Base-by-base conservation (phyloP, 2,329 filamentous ascomycete genomes). In the Stachybotrys chlorohalonatus region DNA sequence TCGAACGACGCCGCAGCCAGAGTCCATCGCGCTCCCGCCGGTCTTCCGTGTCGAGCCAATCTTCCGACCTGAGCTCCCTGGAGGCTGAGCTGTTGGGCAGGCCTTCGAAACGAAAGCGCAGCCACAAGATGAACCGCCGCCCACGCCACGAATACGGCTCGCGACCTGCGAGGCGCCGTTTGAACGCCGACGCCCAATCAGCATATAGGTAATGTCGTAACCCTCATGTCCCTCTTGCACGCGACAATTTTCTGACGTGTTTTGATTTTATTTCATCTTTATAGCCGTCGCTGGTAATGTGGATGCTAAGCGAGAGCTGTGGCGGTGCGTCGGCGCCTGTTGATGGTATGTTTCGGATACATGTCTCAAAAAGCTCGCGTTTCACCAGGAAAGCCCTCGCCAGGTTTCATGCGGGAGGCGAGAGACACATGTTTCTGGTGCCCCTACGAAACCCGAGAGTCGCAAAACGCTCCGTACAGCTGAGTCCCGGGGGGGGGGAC, bases 31-130 rank as follows among this genome's bases (percentile, higher is more conserved):
- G 60, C 15, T 69, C 68, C 5, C 58, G 64, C 31, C 61, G 60
- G 45, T 69, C 68, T 31, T 67, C 65, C 5, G 59, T 65, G 15
- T 67, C 67, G 16, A 64, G 59, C 51, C 63, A 64, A 39, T 70
- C 68, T 2, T 73, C 70, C 9, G 24, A 24, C 24, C 58, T 73
- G 47, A 69, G 70, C 54, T 72, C 68, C 7, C 57, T 73, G 9
- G 70, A 73, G 56, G 70, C 70, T 2, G 70, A 72, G 53, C 65
- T 73, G 2, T 58, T 73, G 1, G 70, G 70, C 39, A 62, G 66
- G 11, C 62, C 70, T 11, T 56, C 58, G 6, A 72, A 68, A 56
- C 60, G 63, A 15, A 68, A 64, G 54, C 64, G 63, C 11, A 58
- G 63, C 0, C 63, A 65, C 17, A 64, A 64, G 39, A 55, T 58